Evolutionary conservation across 805 yeast genomes (phyloP), one percentile per base, ranked within the genome.

Genomic region (Lachancea mirantina): DNA sequence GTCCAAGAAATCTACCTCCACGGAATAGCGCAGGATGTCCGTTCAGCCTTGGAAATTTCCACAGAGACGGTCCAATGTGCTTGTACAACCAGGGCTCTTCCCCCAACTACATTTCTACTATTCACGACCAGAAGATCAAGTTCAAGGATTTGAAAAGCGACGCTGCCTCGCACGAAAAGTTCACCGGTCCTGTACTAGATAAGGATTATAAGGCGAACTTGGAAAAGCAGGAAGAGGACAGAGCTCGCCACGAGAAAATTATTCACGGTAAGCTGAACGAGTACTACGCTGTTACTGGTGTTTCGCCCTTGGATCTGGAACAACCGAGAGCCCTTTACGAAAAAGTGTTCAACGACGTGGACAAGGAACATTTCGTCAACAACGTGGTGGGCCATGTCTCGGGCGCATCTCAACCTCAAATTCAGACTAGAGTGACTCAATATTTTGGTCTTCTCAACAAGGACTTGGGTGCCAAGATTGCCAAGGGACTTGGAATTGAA

Each of bases 1-100:
- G 59, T 32, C 67, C 71, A 25, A 45, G 58, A 30, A 50, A 49
- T 23, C 32, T 34, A 31, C 34, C 36, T 8, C 36, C 36, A 6
- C 42, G 33, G 8, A 36, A 39, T 14, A 19, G 17, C 10, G 24
- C 34, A 10, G 36, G 40, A 13, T 49, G 56, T 22, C 55, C 55
- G 19, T 50, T 57, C 30, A 57, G 59, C 17, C 68, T 74, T 20
- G 60, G 62, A 13, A 55, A 61, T 34, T 67, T 60, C 55, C 65
- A 64, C 43, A 74, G 87, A 53, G 87, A 79, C 49, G 89, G 88
- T 42, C 64, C 67, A 30, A 68, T 68, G 70, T 49, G 60, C 26
- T 50, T 64, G 32, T 62, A 62, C 44, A 68, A 67, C 54, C 70
- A 70, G 47, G 76, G 74, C 10, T 38, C 55, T 19, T 56, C 61